phyloP scores from a whole-genome alignment of 2,329 filamentous ascomycete genomes.

The Rhytidhysteron rufulum region DNA sequence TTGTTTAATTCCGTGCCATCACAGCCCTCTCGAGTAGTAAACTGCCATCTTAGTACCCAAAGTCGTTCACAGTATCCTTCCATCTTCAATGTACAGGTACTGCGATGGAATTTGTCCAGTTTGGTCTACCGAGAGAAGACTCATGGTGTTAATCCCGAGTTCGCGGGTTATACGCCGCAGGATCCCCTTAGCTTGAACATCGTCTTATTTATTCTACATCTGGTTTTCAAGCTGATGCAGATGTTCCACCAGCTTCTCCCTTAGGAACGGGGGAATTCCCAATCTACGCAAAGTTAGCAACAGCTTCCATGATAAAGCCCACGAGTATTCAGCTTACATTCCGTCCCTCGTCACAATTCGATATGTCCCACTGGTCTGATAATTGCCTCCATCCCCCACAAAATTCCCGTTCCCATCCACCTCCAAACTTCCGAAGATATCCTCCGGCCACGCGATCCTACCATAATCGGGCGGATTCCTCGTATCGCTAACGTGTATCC shows the following conservation, averaged over 20 bases:
- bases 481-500: constrained; percentile 60
- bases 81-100: too few species aligned
- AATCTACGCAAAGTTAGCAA: constrained; percentile 24
- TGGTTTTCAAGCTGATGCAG: constrained; percentile 28
- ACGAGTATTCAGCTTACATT: constrained; percentile 39
- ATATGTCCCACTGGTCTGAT: constrained; percentile 62
- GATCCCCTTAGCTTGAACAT: too few species aligned
- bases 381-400: constrained; percentile 53
- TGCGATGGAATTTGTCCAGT: too few species aligned
- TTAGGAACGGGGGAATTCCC: constrained; percentile 46
- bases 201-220: constrained; percentile 4
- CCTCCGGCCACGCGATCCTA: constrained; percentile 62
- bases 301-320: not conserved
- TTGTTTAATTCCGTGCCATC: too few species aligned
- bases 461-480: constrained; percentile 61
- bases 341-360: constrained; percentile 58
- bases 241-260: constrained; percentile 47
- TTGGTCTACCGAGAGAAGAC: too few species aligned
- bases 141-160: too few species aligned
- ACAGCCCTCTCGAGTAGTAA: too few species aligned
- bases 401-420: constrained; percentile 57
- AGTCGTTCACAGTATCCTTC: too few species aligned
- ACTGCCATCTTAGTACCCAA: too few species aligned
- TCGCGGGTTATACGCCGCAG: too few species aligned
- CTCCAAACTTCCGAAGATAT: constrained; percentile 63